Conservation (phyloP, 352 stramenopile species). For the Thraustotheca clavata region DNA sequence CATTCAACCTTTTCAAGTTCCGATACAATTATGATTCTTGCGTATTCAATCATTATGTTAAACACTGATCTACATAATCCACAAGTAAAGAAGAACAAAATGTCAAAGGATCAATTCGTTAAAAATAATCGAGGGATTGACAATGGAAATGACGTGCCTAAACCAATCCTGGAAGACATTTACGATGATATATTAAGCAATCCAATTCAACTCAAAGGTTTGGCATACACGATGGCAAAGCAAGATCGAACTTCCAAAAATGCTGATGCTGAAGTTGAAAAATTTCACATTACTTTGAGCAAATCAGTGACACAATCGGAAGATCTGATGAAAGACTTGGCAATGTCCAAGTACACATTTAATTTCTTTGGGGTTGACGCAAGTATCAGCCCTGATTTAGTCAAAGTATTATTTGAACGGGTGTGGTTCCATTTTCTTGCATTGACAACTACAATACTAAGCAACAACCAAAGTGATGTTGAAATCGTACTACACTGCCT, state of each 20-base stretch:
- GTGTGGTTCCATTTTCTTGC: conserved; percentile 95
- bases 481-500: conserved; percentile 73
- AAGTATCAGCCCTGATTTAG: conserved; percentile 83
- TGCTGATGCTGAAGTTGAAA: conserved; percentile 59
- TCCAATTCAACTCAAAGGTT: conserved; percentile 88
- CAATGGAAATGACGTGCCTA: conserved; percentile 83
- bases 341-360: conserved; percentile 76
- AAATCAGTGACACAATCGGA: conserved; percentile 75
- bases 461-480: conserved; percentile 66
- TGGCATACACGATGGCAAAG: conserved; percentile 35
- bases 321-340: conserved; percentile 79
- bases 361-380: conserved; percentile 88
- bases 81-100: conserved; percentile 92
- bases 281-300: conserved; percentile 53
- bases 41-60: conserved; percentile 88
- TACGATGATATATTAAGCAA: conserved; percentile 93
- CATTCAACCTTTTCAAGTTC: conserved; percentile 55
- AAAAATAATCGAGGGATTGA: conserved; percentile 94
- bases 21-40: conserved; percentile 85
- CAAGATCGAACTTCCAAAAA: conserved; percentile 33
- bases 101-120: conserved; percentile 96
- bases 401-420: conserved; percentile 87
- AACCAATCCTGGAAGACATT: conserved; percentile 89
- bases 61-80: conserved; percentile 88
- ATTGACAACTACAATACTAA: conserved; percentile 74